Conservation (phyloP, 345 rosid species). For the Populus nigra region DNA sequence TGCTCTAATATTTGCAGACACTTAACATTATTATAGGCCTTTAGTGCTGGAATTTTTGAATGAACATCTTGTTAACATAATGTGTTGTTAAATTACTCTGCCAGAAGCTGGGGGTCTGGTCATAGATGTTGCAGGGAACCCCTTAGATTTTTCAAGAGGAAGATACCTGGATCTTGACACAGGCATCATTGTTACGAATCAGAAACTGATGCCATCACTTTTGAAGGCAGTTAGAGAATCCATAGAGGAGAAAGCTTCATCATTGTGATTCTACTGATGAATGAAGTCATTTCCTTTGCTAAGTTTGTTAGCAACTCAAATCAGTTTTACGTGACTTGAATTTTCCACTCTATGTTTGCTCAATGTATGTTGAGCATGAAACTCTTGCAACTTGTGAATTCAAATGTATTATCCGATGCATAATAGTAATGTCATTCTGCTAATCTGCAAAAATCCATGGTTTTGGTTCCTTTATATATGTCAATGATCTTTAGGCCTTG, state of each 20-base stretch:
- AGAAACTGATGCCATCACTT: conserved; percentile 75
- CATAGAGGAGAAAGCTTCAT: conserved; percentile 56
- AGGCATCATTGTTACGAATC: conserved; percentile 78
- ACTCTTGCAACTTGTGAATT: background rate
- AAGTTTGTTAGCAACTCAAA: background rate
- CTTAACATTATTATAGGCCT: background rate
- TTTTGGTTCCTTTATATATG: background rate
- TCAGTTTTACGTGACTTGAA: background rate
- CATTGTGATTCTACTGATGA: conserved; percentile 40
- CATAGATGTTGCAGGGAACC: conserved; percentile 68
- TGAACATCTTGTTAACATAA: background rate
- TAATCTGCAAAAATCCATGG: background rate
- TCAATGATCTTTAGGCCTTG: background rate
- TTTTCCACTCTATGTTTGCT: background rate
- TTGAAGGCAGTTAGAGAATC: conserved; percentile 76
- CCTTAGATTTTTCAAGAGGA: conserved; percentile 79
- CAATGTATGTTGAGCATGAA: background rate
- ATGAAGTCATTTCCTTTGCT: background rate
- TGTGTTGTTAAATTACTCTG: conserved; percentile 19
- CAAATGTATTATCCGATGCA: background rate
- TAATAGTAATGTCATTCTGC: background rate
- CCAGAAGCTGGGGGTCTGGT: conserved; percentile 91
- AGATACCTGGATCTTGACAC: conserved; percentile 63
- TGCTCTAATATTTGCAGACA: background rate
- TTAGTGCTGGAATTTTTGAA: background rate